These are phyloP conservation scores for Talaromyces thailandensis DNA, from an alignment of 495 filamentous ascomycete species.

Conservation along the genomic window DNA sequence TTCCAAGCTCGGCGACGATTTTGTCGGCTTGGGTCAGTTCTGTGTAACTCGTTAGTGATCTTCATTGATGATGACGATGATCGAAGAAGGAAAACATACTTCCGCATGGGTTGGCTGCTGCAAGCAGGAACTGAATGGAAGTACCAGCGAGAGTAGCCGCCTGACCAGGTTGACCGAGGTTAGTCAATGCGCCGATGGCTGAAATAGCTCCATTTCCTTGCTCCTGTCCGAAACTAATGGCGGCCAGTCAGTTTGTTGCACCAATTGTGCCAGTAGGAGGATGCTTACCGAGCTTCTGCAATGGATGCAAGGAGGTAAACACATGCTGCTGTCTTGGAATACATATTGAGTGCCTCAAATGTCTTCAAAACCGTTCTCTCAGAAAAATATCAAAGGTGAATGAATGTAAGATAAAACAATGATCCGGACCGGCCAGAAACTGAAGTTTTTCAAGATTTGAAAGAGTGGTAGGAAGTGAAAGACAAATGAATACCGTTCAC, in stretches of 20 bases:
- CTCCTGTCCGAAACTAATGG: not conserved
- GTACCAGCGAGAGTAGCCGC: not conserved
- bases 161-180: not conserved
- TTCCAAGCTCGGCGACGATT: not conserved
- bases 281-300: not conserved
- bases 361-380: not conserved
- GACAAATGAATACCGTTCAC: not conserved
- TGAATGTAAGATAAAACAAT: not conserved
- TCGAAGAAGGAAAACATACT: not conserved
- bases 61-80: not conserved
- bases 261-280: not conserved
- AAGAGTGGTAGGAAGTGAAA: not conserved
- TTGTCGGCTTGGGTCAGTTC: not conserved
- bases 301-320: not conserved
- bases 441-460: not conserved
- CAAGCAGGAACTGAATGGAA: not conserved
- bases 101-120: not conserved
- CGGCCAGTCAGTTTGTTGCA: not conserved
- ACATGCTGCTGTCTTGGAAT: not conserved
- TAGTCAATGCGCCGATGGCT: not conserved
- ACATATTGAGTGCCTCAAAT: not conserved
- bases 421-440: conserved; percentile 1
- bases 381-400: not conserved
- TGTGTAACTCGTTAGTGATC: not conserved
- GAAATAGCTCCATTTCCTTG: not conserved